Base-by-base conservation (phyloP, 225 moss, liverwort and hornwort species). In the Straminergon stramineum region DNA sequence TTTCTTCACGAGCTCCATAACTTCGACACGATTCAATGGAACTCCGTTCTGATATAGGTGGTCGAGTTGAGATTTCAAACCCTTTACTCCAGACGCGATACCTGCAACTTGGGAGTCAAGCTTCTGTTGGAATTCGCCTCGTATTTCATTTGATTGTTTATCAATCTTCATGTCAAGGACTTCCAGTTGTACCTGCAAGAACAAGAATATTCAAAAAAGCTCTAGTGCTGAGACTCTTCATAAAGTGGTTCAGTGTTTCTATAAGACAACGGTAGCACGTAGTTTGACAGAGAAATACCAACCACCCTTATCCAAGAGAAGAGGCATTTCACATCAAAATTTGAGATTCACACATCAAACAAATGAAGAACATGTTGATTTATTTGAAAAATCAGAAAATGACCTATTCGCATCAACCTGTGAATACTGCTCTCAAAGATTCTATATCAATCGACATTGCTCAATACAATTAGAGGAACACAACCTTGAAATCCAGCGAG, bases 141-240 rank as follows among this genome's bases (percentile, higher is more conserved):
- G 94, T 51, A 97, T 90, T 79, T 93, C 95, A 89, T 90, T 89
- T 77, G 96, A 71, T 85, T 97, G 95, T 82, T 95, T 96, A 64
- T 93, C 97, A 82, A 99, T 94, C 91, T 99, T 99, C 92, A 92
- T 89, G 79, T 99, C 99, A 34, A 97, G 90, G 53, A 97, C 92
- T 92, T 97, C 96, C 86, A 99, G 74, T 92, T 96, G 99, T 51
- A 97, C 95, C 93, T 95, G 92, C 89, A 88, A 77, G 67, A 51
- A 81, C 30, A 84, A 73, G 63, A 78, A 74, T 55, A 68, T 79
- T 60, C 13, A 21, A 39, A 79, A 64, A 82, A 32, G 32, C n/a
- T 89, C 83, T 11, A 81, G 35, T 75, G 35, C 55, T 75, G 62
- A 80, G 31, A 48, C 41, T 32, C 37, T 43, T 48, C 67, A 65